Base-by-base conservation (phyloP, 1,284 basidiomycete genomes). In the Tilletiaria anomala region DNA sequence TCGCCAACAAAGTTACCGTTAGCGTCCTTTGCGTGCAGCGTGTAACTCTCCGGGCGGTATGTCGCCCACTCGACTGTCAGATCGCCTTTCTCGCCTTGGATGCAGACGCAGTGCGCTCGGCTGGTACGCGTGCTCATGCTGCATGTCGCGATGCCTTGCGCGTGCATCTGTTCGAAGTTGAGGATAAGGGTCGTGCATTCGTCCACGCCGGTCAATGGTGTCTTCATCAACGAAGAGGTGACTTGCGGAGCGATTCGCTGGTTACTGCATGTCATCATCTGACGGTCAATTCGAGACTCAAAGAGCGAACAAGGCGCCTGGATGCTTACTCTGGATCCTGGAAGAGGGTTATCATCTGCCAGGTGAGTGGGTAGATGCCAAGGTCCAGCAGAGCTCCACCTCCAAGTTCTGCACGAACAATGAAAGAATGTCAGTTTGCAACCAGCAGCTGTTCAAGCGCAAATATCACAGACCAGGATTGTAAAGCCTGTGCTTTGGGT, bases 351-450 rank as follows among this genome's bases (percentile, higher is more conserved):
- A 57, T 14, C 45, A 58, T 48, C 31, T 56, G 52, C 57, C 57
- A 61, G 6, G 53, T 60, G 1, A 59, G 38, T 0, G 57, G 45
- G 33, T 69, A 71, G 19, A 68, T 68, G 40, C 72, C 72, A 5
- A 73, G 44, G 65, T 91, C 87, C 32, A 91, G 75, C 26, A 91
- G 62, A 6, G 79, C 82, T 1, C 86, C 87, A 17, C 87, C 87
- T 18, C 82, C 87, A 5, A 89, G 73, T 15, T 70, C 67, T 2
- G n/a, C n/a, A n/a, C n/a, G n/a, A n/a, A n/a, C n/a, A n/a, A n/a
- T n/a, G n/a, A n/a, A n/a, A n/a, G n/a, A n/a, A n/a, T n/a, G n/a
- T n/a, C n/a, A n/a, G n/a, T n/a, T n/a, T n/a, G n/a, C n/a, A n/a
- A n/a, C n/a, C n/a, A n/a, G n/a, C n/a, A n/a, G n/a, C n/a, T n/a